Conservation (phyloP, 1,139 yeast species). For the Yamadazyma mexicana region DNA sequence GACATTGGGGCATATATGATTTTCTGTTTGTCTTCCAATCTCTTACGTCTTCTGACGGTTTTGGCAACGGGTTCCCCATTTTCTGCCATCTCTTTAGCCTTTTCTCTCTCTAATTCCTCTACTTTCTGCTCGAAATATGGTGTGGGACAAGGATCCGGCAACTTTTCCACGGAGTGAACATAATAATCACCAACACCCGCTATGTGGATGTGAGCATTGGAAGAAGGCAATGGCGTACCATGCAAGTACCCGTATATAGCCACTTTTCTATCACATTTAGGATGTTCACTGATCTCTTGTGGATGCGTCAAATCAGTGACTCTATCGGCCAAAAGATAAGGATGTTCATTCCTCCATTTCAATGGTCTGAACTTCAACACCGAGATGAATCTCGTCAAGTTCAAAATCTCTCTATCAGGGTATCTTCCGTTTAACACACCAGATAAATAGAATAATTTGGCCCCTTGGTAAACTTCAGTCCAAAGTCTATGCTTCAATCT, state of each 20-base stretch:
- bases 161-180: slow-evolving; percentile 74
- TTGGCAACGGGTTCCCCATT: slow-evolving; percentile 56
- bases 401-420: slow-evolving; percentile 93
- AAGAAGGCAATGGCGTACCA: slow-evolving; percentile 80
- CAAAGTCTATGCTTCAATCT: slow-evolving; percentile 92
- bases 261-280: slow-evolving; percentile 83
- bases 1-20: slow-evolving; percentile 99
- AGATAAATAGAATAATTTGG: slow-evolving; percentile 88
- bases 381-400: slow-evolving; percentile 86
- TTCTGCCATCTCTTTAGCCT: slow-evolving; percentile 60
- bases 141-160: slow-evolving; percentile 99
- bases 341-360: slow-evolving; percentile 99
- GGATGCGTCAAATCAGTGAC: slow-evolving; percentile 97
- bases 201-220: slow-evolving; percentile 82
- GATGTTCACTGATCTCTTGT: slow-evolving; percentile 68
- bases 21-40: slow-evolving; percentile 92
- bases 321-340: slow-evolving; percentile 88
- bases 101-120: slow-evolving; percentile 76
- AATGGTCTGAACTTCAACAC: slow-evolving; percentile 98
- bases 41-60: slow-evolving; percentile 71
- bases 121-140: slow-evolving; percentile 86
- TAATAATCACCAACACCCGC: slow-evolving; percentile 94
- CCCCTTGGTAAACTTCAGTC: slow-evolving; percentile 99
- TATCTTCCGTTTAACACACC: slow-evolving; percentile 97
- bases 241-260: slow-evolving; percentile 94